These are phyloP conservation scores for Striga asiatica DNA, from an alignment of 257 asterid species.

Conservation along the genomic window DNA sequence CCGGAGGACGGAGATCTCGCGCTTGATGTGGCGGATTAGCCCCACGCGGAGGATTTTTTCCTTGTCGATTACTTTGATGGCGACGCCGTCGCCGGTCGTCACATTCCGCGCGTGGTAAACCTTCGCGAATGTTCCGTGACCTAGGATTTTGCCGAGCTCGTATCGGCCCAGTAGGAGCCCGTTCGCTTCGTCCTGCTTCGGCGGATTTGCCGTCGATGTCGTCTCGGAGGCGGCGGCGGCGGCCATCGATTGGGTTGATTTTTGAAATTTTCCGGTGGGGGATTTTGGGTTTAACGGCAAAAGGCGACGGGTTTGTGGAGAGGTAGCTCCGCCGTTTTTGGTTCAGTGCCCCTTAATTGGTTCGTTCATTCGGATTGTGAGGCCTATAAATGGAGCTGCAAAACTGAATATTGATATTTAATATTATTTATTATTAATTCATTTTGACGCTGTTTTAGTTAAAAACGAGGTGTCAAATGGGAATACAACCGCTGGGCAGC, in stretches of 20 bases:
- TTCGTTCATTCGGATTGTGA: too few relatives aligned
- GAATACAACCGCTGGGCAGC: too few relatives aligned
- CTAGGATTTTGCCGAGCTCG: constrained; percentile 64
- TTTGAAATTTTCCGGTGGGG: too few relatives aligned
- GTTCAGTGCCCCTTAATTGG: too few relatives aligned
- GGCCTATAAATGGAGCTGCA: too few relatives aligned
- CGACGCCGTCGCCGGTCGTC: constrained; percentile 58
- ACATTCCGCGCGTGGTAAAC: constrained; percentile 76
- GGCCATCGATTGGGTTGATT: constrained; percentile 8
- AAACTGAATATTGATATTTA: too few relatives aligned
- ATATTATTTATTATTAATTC: too few relatives aligned
- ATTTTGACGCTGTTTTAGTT: too few relatives aligned
- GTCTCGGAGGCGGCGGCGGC: constrained; percentile 11
- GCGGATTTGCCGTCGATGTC: constrained; percentile 7
- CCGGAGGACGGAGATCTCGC: constrained; percentile 90
- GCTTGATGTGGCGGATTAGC: constrained; percentile 61
- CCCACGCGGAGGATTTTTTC: constrained; percentile 75
- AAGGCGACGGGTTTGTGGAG: too few relatives aligned
- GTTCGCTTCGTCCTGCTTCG: constrained; percentile 34
- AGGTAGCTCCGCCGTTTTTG: too few relatives aligned
- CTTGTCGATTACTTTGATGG: constrained; percentile 81
- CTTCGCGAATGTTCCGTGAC: constrained; percentile 89
- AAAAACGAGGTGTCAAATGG: too few relatives aligned
- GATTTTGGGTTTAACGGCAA: too few relatives aligned
- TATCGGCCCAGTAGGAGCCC: constrained; percentile 55